phyloP scores from a whole-genome alignment of 2,329 filamentous ascomycete species.

The Rhinocladiella similis region DNA sequence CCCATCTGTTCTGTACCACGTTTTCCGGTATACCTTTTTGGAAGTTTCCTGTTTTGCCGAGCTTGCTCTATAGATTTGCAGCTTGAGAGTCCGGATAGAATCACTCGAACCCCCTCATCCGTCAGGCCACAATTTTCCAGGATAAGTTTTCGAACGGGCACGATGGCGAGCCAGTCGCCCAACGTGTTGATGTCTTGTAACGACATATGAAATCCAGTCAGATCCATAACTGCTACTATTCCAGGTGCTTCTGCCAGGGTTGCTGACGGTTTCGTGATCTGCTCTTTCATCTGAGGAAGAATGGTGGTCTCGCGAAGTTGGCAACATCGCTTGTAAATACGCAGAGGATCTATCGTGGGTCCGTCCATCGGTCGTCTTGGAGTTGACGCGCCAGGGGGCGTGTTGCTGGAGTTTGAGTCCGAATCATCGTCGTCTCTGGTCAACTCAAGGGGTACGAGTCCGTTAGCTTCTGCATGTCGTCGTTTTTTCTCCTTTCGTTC shows the following conservation, averaged over 20 bases:
- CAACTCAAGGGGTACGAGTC: constrained; percentile 80
- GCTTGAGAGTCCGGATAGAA: constrained; percentile 81
- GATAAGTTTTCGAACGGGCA: constrained; percentile 82
- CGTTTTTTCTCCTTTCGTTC: constrained; percentile 88
- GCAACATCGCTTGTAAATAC: constrained; percentile 93
- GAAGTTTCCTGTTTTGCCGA: constrained; percentile 48
- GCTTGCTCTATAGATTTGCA: constrained; percentile 67
- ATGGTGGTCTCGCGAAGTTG: constrained; percentile 91
- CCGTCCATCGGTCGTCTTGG: constrained; percentile 54
- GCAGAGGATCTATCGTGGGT: constrained; percentile 85
- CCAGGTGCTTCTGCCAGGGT: constrained; percentile 65
- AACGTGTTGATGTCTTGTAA: constrained; percentile 81
- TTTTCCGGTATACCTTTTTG: constrained; percentile 38
- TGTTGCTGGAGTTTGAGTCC: constrained; percentile 46
- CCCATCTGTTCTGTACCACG: constrained; percentile 50
- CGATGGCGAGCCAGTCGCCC: constrained; percentile 90
- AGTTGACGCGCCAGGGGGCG: constrained; percentile 31
- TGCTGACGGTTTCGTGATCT: constrained; percentile 72
- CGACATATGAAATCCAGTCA: constrained; percentile 82
- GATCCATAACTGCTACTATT: constrained; percentile 77
- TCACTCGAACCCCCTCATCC: constrained; percentile 82
- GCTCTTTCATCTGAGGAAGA: constrained; percentile 85
- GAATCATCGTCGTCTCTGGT: constrained; percentile 65
- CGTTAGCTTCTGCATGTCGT: constrained; percentile 82
- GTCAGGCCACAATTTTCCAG: constrained; percentile 84